Conservation (phyloP, 2,329 filamentous ascomycete species). For the Alternaria gansuensis region DNA sequence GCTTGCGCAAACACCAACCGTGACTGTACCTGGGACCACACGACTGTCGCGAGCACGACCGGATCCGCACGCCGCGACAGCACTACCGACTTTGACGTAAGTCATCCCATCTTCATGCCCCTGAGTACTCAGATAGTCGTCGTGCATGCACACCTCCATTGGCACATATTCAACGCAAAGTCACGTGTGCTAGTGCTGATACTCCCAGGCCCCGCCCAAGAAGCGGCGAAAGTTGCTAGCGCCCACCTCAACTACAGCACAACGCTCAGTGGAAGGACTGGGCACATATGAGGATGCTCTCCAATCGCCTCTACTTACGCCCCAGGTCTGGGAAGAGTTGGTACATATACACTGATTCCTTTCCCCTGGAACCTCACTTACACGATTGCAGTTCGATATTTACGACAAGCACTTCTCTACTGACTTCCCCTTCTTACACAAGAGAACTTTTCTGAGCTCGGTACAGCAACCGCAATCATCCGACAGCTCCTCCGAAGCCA, state of each 20-base stretch:
- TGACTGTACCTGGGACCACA: conserved; percentile 75
- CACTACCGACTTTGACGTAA: conserved; percentile 37
- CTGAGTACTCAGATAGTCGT: background rate
- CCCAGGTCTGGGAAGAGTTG: conserved; percentile 72
- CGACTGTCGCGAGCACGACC: conserved; percentile 42
- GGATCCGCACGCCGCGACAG: conserved; percentile 56
- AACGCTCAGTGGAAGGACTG: conserved; percentile 55
- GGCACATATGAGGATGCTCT: conserved; percentile 65
- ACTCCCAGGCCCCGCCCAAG: conserved; percentile 25
- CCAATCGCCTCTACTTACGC: conserved; percentile 68
- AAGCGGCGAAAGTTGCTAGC: conserved; percentile 53
- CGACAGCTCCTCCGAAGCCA: conserved; percentile 40
- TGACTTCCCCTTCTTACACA: conserved; percentile 75
- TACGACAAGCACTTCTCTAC: conserved; percentile 76
- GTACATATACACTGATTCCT: too few relatives aligned
- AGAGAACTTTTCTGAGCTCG: conserved; percentile 65
- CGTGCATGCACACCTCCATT: background rate
- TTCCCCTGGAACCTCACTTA: too few relatives aligned
- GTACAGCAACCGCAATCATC: conserved; percentile 36
- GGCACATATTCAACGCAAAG: background rate
- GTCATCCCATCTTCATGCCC: conserved; percentile 10
- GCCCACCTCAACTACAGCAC: conserved; percentile 37
- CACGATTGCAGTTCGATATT: conserved; percentile 62
- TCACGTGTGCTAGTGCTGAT: conserved; percentile 6
- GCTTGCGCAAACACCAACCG: conserved; percentile 76